phyloP scores from a whole-genome alignment of 1,284 basidiomycete genomes.

The Leccinum variabile region DNA sequence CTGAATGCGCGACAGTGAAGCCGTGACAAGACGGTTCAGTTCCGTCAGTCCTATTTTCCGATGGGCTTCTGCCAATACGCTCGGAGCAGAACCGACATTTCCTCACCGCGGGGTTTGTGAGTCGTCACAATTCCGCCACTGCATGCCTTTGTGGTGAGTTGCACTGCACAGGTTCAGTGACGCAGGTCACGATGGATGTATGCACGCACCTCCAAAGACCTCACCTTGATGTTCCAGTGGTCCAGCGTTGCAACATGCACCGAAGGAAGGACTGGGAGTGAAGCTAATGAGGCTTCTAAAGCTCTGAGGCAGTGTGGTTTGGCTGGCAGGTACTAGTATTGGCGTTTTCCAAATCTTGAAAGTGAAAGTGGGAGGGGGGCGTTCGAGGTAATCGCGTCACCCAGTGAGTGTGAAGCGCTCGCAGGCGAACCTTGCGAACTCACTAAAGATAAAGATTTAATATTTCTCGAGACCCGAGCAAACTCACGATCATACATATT shows the following conservation, averaged over 20 bases:
- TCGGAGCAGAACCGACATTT: background rate
- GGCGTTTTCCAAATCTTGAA: background rate
- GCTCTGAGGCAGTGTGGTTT: too few relatives aligned
- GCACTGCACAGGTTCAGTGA: background rate
- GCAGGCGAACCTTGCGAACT: background rate
- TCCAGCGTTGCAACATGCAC: background rate
- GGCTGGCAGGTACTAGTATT: too few relatives aligned
- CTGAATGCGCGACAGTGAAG: too few relatives aligned
- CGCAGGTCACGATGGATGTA: background rate
- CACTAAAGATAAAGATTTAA: background rate
- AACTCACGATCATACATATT: background rate
- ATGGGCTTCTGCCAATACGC: background rate
- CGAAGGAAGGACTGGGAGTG: slow-evolving; percentile 7
- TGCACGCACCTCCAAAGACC: background rate
- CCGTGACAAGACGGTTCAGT: slow-evolving; percentile 21
- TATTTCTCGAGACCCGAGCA: background rate
- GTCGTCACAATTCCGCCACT: too few relatives aligned
- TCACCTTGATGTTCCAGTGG: background rate
- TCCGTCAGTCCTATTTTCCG: background rate
- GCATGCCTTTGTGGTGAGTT: background rate
- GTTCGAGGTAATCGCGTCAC: slow-evolving; percentile 1
- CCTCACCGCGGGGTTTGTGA: slow-evolving; percentile 2
- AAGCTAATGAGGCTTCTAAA: background rate
- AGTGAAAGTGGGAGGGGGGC: background rate
- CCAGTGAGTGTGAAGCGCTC: background rate